A percentile compares a stretch with the other conserved stretches of the same genome.
phyloP scores from a whole-genome alignment of 345 rosid genomes.

The Citrus trifoliata region DNA sequence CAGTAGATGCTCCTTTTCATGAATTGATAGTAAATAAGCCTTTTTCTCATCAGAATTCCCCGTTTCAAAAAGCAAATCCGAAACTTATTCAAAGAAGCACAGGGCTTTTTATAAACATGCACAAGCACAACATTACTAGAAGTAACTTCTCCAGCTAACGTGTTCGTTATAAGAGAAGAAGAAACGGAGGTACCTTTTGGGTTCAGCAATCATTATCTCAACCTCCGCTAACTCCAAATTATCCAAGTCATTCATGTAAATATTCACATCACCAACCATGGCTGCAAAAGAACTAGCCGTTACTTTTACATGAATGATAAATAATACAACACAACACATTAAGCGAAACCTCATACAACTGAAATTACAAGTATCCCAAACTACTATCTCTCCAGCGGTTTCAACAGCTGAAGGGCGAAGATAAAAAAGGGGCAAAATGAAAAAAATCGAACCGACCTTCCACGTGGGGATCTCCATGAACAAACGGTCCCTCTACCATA shows the following conservation, averaged over 20 bases:
- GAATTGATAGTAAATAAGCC: not conserved
- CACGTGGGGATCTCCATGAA: conserved; percentile 61
- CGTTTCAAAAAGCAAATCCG: too few relatives aligned
- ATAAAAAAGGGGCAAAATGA: not conserved
- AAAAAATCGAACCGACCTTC: conserved; percentile 48
- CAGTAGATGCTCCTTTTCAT: not conserved
- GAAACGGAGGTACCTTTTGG: conserved; percentile 48
- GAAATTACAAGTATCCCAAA: not conserved
- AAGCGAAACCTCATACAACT: not conserved
- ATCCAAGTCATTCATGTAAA: conserved; percentile 91
- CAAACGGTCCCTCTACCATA: conserved; percentile 44
- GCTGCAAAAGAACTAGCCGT: conserved; percentile 35
- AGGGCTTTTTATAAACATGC: too few relatives aligned
- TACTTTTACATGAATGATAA: not conserved
- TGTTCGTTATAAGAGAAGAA: not conserved
- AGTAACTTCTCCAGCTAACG: too few relatives aligned
- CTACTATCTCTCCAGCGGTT: not conserved
- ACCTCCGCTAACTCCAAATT: conserved; percentile 74
- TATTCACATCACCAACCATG: conserved; percentile 90
- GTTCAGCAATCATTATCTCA: conserved; percentile 94
- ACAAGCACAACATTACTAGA: too few relatives aligned
- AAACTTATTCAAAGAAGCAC: too few relatives aligned
- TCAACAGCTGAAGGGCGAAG: not conserved
- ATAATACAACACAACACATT: not conserved
- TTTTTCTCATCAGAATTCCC: not conserved